A percentile compares a stretch with the other conserved stretches of the same genome.
Conservation (phyloP, 208 protist genomes). For the Lotmaria passim region DNA sequence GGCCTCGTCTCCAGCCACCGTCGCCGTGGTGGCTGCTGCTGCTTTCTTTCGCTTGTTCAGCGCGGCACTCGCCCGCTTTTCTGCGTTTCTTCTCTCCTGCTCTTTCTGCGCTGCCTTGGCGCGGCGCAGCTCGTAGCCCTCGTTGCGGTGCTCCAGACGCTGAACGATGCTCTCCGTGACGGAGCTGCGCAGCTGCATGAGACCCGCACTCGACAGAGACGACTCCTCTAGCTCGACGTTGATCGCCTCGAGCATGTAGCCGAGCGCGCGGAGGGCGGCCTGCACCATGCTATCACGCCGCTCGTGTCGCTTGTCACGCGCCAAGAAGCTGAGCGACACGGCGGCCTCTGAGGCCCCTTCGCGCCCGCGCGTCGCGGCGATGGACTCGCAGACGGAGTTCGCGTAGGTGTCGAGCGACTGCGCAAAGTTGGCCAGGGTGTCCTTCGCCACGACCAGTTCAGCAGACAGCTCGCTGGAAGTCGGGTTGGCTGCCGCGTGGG, state of each 20-base stretch:
- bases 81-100: constrained; percentile 22
- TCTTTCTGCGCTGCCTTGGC: constrained; percentile 32
- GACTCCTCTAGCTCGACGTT: constrained; percentile 69
- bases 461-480: constrained; percentile 40
- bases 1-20: neutral
- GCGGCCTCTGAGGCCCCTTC: constrained; percentile 21
- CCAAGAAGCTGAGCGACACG: constrained; percentile 7
- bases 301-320: constrained; percentile 41
- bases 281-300: constrained; percentile 68
- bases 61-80: constrained; percentile 13
- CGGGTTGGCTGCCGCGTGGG: constrained; percentile 27
- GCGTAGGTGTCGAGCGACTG: constrained; percentile 37
- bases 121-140: constrained; percentile 51
- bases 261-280: constrained; percentile 49
- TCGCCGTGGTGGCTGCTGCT: neutral
- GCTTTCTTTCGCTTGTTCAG: neutral
- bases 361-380: constrained; percentile 20
- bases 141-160: constrained; percentile 64
- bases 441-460: constrained; percentile 23
- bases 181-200: constrained; percentile 31
- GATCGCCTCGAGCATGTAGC: constrained; percentile 83
- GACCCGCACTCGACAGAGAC: constrained; percentile 39
- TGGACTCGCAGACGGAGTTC: constrained; percentile 35
- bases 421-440: constrained; percentile 12
- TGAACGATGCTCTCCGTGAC: constrained; percentile 64